These are phyloP conservation scores for Melampsora occidentalis DNA, from an alignment of 1,284 basidiomycete genomes.

Conservation along the genomic window DNA sequence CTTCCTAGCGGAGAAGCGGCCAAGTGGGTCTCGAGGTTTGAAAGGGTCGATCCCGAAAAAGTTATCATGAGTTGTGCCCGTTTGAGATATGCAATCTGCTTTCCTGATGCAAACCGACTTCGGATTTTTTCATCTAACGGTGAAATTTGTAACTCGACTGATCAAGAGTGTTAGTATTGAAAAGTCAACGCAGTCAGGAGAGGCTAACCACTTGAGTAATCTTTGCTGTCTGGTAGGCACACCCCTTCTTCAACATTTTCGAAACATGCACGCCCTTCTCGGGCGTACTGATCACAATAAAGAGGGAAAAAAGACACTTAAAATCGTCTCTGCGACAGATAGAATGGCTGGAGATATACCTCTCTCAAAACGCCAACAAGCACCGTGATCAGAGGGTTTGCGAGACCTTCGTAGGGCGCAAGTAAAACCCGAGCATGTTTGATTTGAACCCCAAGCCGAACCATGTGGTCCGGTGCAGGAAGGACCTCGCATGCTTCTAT, in stretches of 20 bases:
- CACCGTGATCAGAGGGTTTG: neutral
- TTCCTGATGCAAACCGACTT: neutral
- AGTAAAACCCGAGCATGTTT: neutral
- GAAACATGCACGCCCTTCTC: neutral
- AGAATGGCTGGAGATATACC: neutral
- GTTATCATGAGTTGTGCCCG: neutral
- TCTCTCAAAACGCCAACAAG: neutral
- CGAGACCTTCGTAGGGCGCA: neutral
- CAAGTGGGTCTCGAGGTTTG: neutral
- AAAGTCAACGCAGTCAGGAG: neutral
- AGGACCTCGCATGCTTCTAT: neutral
- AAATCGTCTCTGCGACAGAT: neutral
- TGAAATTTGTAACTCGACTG: neutral
- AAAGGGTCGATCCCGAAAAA: constrained; percentile 13
- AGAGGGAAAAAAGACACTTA: neutral
- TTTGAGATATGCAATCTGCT: neutral
- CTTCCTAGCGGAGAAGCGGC: constrained; percentile 2
- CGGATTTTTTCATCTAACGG: neutral
- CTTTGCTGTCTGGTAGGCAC: neutral
- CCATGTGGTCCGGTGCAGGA: neutral
- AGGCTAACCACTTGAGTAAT: constrained; percentile 4
- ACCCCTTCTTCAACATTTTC: neutral
- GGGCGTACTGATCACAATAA: neutral
- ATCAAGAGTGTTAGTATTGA: neutral
- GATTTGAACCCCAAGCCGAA: neutral